Evolutionary conservation across 2,329 filamentous ascomycete genomes (phyloP), one percentile per base, ranked within the genome.

Genomic region (Fusarium gaditjirri): DNA sequence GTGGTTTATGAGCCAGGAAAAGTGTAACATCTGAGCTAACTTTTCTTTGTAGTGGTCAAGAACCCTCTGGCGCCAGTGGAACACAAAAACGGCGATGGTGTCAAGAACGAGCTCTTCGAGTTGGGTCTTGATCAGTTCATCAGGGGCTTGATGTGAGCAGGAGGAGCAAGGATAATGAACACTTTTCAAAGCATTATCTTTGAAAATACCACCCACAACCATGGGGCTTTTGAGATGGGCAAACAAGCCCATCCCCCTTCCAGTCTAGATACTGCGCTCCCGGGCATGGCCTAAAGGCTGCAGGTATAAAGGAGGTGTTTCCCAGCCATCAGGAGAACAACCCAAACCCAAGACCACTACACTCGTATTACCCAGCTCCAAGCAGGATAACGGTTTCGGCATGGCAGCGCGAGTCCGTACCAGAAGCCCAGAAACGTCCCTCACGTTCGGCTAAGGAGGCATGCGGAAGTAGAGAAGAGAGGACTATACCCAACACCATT

Each of bases 71-170:
- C 90, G 8, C 90, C 91, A 5, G 89, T 91, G 53, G 91, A 93
- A 80, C 91, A 93, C 81, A 89, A 89, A 75, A 88, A 88, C 42
- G 91, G 91, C 61, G 88, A 88, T 31, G 91, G 91, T n/a, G 90
- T 93, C 66, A 88, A 87, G 75, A 92, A 92, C 77, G 91, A 93
- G 80, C 83, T 92, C 71, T 93, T 93, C 74, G 91, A 93, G 80
- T 82, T 92, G 70, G 91, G 90, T 0, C 80, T 97, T 62, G 93
- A 96, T 75, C 91, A 93, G 71, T 96, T 96, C 77, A 88, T 96
- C 56, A 87, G 91, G 70, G 88, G 90, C 1, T 81, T 91, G 68
- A 86, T 90, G 83, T 90, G 83, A 88, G 52, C 36, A 29, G 5
- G 21, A 27, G 19, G 8, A 33, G 27, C 35, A 38, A 39, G 49